Evolutionary conservation across 768 basidiomycete species (phyloP).

Genomic region (Antrodiella citrinella): DNA sequence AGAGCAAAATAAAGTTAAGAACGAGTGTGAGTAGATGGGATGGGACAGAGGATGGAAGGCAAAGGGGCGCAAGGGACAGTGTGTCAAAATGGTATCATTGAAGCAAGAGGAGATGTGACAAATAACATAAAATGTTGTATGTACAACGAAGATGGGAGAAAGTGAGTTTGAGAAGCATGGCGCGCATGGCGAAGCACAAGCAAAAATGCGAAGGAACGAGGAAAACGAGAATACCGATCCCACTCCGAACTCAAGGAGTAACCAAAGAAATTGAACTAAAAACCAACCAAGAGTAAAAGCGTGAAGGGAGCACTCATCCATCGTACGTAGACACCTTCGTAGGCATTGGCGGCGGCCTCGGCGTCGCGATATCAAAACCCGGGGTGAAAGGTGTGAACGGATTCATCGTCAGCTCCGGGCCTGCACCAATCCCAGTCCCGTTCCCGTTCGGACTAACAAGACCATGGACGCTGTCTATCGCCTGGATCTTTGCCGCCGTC

Average conservation of each 20-base stretch:
- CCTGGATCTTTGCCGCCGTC: constrained; percentile 29
- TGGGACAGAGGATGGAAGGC: neutral
- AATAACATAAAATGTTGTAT: neutral
- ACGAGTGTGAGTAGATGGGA: neutral
- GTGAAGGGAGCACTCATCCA: neutral
- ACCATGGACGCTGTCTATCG: no score
- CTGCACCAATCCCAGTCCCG: neutral
- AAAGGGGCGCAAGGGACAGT: neutral
- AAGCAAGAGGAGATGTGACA: neutral
- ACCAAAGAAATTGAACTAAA: no score
- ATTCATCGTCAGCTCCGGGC: constrained; percentile 14
- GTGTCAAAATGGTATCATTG: neutral
- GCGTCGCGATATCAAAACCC: constrained; percentile 24
- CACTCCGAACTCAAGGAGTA: no score
- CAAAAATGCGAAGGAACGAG: no score
- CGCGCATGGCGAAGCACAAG: no score
- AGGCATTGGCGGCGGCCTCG: constrained; percentile 10
- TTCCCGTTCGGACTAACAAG: no score
- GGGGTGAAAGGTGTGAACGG: constrained; percentile 43
- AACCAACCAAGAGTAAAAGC: no score
- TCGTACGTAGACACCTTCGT: constrained; percentile 6
- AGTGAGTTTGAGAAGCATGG: neutral
- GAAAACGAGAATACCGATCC: no score
- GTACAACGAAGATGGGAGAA: neutral
- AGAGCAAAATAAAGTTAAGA: neutral